Evolutionary conservation across 805 yeast genomes (phyloP), one percentile per base, ranked within the genome.

Genomic region (Metschnikowia noctiluminum): DNA sequence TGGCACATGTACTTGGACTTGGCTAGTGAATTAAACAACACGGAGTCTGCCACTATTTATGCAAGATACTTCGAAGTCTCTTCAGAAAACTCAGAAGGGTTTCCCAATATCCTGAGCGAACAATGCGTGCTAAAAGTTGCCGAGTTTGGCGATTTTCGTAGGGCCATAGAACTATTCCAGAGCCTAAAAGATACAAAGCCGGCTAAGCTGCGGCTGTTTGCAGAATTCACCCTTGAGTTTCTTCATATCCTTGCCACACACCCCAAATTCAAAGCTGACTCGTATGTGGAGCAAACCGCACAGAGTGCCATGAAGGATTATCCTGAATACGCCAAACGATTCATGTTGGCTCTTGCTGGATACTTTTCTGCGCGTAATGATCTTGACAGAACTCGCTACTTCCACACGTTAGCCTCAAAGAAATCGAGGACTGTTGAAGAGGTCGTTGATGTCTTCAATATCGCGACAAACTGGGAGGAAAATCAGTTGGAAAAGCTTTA

Each of bases 371-470:
- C 61, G n/a, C 63, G 70, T 12, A 64, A 71, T 2, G 63, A 68
- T 43, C 32, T 42, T 12, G 58, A 52, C 1, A 57, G 56, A 21
- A 61, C 61, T 10, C 55, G 70, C 26, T 58, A 60, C 43, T 61
- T 71, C 7, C 80, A 80, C 53, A 80, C 78, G 45, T 68, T 71
- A 16, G 82, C 83, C 0, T 53, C 88, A 12, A 41, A 59, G 1
- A 58, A 65, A 2, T 78, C 84, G 3, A 43, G 62, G 6, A 78
- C 89, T 0, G 65, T 85, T 5, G 70, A 70, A 35, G 91, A 86
- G 51, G 88, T 89, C 61, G 75, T 84, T 0, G 57, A 70, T 16
- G 69, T 87, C 0, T 89, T 80, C 62, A 90, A 87, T 60, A 67
- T 80, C 3, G 81, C 78, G 55, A 65, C 81, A 6, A 84, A 83